Conservation (phyloP, 108 stramenopile genomes). For the Ochromonas danica region DNA sequence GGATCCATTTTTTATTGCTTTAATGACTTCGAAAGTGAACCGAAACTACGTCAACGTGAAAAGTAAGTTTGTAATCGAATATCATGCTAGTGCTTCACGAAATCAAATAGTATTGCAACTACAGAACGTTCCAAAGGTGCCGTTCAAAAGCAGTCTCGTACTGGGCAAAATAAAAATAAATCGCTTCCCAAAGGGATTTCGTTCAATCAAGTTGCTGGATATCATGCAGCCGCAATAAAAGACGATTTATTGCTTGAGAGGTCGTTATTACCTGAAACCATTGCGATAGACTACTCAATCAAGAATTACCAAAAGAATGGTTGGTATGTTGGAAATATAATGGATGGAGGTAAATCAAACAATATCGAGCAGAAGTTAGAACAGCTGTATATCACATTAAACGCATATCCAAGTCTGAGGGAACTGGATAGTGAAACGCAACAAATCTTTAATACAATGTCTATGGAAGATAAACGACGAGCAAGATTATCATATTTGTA, state of each 20-base stretch:
- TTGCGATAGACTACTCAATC: constrained; percentile 15
- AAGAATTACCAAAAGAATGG: constrained; percentile 17
- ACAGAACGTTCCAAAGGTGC: too few relatives aligned
- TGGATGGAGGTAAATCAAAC: constrained; percentile 15
- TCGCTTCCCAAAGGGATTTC: too few relatives aligned
- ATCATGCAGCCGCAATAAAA: too few relatives aligned
- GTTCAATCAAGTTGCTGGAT: too few relatives aligned
- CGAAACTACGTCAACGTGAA: too few relatives aligned
- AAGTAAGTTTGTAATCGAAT: too few relatives aligned
- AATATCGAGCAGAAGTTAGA: constrained; percentile 16
- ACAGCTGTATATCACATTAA: constrained; percentile 17
- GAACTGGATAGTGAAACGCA: constrained; percentile 15
- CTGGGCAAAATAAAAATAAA: too few relatives aligned
- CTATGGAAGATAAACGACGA: constrained; percentile 15
- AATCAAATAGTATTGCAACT: too few relatives aligned
- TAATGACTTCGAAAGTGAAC: too few relatives aligned
- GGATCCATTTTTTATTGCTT: too few relatives aligned
- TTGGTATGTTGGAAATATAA: constrained; percentile 17
- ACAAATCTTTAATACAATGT: constrained; percentile 17
- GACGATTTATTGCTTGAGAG: constrained; percentile 16
- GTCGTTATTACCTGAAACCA: constrained; percentile 15
- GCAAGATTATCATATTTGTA: constrained; percentile 17
- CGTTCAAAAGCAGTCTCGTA: too few relatives aligned
- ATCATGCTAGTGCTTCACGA: too few relatives aligned
- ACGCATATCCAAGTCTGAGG: constrained; percentile 14